Conservation (phyloP, 2,329 filamentous ascomycete genomes). For the Pezicula carpinea region DNA sequence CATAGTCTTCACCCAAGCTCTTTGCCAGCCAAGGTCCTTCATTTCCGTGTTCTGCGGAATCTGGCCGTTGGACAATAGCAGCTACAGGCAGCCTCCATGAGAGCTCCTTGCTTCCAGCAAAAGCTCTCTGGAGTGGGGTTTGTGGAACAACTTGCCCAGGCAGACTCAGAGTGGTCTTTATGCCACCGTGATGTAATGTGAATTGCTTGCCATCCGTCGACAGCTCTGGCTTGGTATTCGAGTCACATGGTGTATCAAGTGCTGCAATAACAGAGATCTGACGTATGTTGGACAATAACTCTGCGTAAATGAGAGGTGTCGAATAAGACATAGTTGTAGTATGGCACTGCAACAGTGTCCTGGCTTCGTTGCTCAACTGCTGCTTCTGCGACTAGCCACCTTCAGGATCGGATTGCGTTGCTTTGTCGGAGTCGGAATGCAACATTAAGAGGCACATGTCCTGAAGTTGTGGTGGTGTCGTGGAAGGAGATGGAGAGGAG, state of each 20-base stretch:
- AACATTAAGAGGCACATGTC: too few species aligned
- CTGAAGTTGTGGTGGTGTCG: too few species aligned
- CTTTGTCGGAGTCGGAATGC: too few species aligned
- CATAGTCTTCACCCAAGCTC: constrained; percentile 35
- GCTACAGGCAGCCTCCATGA: constrained; percentile 50
- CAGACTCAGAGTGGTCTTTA: constrained; percentile 31
- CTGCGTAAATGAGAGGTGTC: constrained; percentile 49
- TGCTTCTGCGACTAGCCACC: too few species aligned
- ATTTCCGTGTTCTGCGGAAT: constrained; percentile 15
- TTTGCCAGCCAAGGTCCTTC: constrained; percentile 47
- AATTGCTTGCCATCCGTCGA: constrained; percentile 41
- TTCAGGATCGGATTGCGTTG: too few species aligned
- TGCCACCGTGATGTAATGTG: constrained; percentile 43
- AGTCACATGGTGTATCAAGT: constrained; percentile 35
- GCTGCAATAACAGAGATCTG: constrained; percentile 56
- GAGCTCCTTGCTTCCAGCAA: constrained; percentile 30
- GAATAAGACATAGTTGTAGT: constrained; percentile 7
- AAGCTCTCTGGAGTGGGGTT: constrained; percentile 15
- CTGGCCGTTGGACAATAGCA: constrained; percentile 5
- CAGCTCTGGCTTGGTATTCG: constrained; percentile 30
- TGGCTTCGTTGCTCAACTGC: too few species aligned
- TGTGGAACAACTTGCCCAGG: constrained; percentile 29
- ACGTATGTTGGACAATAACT: constrained; percentile 59
- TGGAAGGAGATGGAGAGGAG: too few species aligned
- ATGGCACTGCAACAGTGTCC: neutral